phyloP scores from a whole-genome alignment of 2,329 filamentous ascomycete genomes.

The Calonectria pseudoturangicola region DNA sequence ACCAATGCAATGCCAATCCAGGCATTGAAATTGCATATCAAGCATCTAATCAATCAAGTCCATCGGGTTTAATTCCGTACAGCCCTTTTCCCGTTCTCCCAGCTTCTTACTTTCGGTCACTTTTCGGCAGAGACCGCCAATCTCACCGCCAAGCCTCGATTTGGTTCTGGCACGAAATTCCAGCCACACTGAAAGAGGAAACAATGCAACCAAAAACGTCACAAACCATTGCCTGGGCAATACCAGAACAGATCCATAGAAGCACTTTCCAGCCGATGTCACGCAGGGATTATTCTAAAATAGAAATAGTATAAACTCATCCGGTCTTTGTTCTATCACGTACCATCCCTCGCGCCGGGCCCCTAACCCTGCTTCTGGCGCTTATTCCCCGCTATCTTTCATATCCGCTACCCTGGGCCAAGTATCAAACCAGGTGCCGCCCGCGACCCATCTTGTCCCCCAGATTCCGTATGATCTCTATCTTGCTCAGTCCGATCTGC shows the following conservation, averaged over 20 bases:
- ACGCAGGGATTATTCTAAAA: background rate
- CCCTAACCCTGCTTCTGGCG: slow-evolving; percentile 15
- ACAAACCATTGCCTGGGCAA: background rate
- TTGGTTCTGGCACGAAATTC: slow-evolving; percentile 25
- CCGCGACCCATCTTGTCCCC: slow-evolving; percentile 15
- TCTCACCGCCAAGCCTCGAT: slow-evolving; percentile 12
- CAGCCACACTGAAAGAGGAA: slow-evolving; percentile 19
- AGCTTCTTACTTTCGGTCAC: background rate
- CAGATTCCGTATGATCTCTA: slow-evolving; percentile 12
- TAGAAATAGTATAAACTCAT: slow-evolving; percentile 3
- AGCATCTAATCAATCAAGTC: slow-evolving; percentile 16
- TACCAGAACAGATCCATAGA: background rate
- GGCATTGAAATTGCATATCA: background rate
- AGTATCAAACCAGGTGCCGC: slow-evolving; percentile 8
- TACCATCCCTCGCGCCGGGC: background rate
- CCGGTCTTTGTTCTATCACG: slow-evolving; percentile 13
- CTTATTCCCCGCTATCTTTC: slow-evolving; percentile 15
- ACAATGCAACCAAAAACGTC: slow-evolving; percentile 14
- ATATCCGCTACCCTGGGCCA: slow-evolving; percentile 15
- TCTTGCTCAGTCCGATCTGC: slow-evolving; percentile 24
- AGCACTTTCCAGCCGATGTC: background rate
- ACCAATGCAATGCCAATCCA: slow-evolving; percentile 1
- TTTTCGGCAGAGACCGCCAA: slow-evolving; percentile 4
- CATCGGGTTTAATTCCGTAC: background rate
- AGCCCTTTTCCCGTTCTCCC: background rate